Percentiles rank a stretch among this genome's conserved stretches.
Evolutionary conservation across 768 basidiomycete genomes (phyloP).

Genomic region (Leccinum longicurvipes): DNA sequence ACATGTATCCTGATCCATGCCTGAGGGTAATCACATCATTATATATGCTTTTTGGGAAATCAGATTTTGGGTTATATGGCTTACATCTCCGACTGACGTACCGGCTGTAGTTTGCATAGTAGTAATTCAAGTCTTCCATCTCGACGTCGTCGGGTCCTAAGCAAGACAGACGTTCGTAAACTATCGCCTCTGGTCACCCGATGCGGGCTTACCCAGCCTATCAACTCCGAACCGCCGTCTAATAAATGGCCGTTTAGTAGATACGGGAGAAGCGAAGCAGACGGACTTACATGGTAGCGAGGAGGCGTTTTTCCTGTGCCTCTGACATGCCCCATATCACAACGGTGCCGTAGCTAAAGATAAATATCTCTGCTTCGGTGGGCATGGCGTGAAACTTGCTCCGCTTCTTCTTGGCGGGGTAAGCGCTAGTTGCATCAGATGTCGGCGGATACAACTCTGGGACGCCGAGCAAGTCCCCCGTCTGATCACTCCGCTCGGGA

Average conservation of each 20-base stretch:
- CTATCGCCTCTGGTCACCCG: not conserved
- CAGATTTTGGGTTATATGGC: constrained; percentile 31
- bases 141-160: constrained; percentile 86
- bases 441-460: constrained; percentile 49
- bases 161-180: constrained; percentile 2
- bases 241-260: constrained; percentile 6
- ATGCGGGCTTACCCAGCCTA: constrained; percentile 56
- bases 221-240: constrained; percentile 96
- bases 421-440: constrained; percentile 31
- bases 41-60: constrained; percentile 61
- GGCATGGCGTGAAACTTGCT: constrained; percentile 67
- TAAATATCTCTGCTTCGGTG: constrained; percentile 82
- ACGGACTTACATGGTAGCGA: constrained; percentile 80
- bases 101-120: constrained; percentile 97
- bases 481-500: constrained; percentile 33
- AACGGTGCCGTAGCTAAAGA: constrained; percentile 92
- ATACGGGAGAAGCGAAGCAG: not conserved
- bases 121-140: constrained; percentile 96
- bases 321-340: constrained; percentile 99
- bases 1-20: constrained; percentile 96
- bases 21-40: constrained; percentile 96
- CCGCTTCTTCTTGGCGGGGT: constrained; percentile 46
- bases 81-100: constrained; percentile 30
- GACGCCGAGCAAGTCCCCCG: constrained; percentile 75
- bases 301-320: constrained; percentile 83